phyloP scores from a whole-genome alignment of 768 basidiomycete genomes.

The Amanita inopinata region DNA sequence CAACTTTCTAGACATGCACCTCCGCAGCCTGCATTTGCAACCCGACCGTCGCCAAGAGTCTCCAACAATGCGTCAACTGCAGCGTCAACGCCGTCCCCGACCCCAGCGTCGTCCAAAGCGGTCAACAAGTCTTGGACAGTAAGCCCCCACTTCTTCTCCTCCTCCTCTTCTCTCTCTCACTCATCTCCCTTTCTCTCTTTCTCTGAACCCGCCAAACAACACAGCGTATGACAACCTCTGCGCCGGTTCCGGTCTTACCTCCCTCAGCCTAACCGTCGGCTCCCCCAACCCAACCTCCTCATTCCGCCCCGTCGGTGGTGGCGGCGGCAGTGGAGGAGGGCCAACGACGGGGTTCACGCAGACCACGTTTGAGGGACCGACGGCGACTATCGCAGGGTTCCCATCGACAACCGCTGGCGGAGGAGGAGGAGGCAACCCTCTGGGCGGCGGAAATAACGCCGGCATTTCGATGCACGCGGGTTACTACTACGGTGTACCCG shows the following conservation, averaged over 20 bases:
- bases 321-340: neutral
- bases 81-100: neutral
- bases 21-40: slow-evolving; percentile 3
- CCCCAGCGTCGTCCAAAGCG: neutral
- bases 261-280: neutral
- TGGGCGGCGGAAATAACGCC: too few species aligned
- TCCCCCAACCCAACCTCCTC: neutral
- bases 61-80: slow-evolving; percentile 1
- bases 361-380: neutral
- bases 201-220: too few species aligned
- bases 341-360: neutral
- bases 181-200: neutral
- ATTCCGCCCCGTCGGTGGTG: neutral
- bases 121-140: slow-evolving; percentile 3
- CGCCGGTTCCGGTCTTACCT: neutral
- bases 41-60: neutral
- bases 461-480: too few species aligned
- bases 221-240: slow-evolving; percentile 2
- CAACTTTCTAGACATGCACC: neutral
- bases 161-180: neutral
- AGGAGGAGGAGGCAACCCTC: neutral
- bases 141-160: neutral
- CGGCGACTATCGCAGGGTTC: neutral
- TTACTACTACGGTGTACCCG: too few species aligned
- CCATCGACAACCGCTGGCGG: neutral